These are phyloP conservation scores for Stylosanthes scabra DNA, from an alignment of 331 rosid species.

Conservation along the genomic window DNA sequence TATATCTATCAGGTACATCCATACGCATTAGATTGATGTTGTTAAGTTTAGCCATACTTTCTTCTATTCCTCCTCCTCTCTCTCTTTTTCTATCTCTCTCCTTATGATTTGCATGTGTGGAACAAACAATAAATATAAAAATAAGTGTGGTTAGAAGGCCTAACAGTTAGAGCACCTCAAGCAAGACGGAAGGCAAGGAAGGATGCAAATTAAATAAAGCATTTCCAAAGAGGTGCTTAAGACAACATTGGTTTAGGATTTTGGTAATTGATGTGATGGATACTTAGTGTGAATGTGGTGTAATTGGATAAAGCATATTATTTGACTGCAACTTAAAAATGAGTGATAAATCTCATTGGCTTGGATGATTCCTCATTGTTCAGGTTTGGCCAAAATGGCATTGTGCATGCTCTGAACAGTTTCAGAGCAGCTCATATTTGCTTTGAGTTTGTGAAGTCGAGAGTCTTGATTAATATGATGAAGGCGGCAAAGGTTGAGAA, in stretches of 20 bases:
- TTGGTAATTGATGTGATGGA: constrained; percentile 16
- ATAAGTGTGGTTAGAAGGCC: constrained; percentile 4
- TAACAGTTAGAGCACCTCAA: constrained; percentile 16
- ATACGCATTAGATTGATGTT: constrained; percentile 17
- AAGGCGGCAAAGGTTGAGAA: constrained; percentile 7
- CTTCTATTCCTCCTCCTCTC: background rate
- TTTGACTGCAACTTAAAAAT: constrained; percentile 16
- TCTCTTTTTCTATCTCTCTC: no score
- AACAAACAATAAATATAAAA: background rate
- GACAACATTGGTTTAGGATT: constrained; percentile 8
- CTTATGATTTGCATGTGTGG: background rate
- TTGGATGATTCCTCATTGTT: constrained; percentile 14
- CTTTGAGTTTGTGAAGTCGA: constrained; percentile 24
- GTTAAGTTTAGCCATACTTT: constrained; percentile 25
- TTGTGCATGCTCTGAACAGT: background rate
- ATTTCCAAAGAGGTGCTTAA: constrained; percentile 2
- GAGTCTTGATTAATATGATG: constrained; percentile 20
- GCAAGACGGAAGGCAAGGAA: constrained; percentile 23
- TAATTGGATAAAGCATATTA: constrained; percentile 10
- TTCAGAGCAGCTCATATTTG: constrained; percentile 22
- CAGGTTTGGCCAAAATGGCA: constrained; percentile 21
- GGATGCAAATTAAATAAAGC: constrained; percentile 5
- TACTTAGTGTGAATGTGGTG: constrained; percentile 19
- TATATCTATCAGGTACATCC: constrained; percentile 83
- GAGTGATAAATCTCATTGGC: background rate